Evolutionary conservation across 2,329 filamentous ascomycete genomes (phyloP).

Genomic region (Calonectria fujianensis): DNA sequence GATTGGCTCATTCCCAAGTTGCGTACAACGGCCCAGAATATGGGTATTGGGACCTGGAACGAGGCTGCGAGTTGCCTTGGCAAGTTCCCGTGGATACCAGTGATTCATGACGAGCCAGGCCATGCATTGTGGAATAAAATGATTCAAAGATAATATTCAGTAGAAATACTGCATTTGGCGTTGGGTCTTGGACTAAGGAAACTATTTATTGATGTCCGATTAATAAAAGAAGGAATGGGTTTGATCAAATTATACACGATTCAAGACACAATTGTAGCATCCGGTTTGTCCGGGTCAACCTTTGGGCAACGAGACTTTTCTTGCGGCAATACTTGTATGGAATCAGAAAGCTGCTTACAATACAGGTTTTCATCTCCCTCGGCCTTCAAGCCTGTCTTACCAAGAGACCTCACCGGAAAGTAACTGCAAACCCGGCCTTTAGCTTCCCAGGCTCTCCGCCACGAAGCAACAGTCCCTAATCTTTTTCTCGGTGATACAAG

Average conservation of each 20-base stretch:
- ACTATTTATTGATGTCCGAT: not conserved
- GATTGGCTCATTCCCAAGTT: constrained; percentile 30
- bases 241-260: not conserved
- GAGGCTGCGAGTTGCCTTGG: constrained; percentile 20
- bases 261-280: no score
- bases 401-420: no score
- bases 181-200: not conserved
- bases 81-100: constrained; percentile 42
- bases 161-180: not conserved
- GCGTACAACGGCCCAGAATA: not conserved
- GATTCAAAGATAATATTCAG: constrained; percentile 43
- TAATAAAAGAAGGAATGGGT: not conserved
- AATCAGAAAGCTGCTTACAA: no score
- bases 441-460: no score
- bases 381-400: no score
- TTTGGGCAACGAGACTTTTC: no score
- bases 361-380: no score
- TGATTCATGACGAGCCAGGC: constrained; percentile 38
- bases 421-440: no score
- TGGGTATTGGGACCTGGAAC: constrained; percentile 35
- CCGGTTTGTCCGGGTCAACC: no score
- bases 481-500: not conserved
- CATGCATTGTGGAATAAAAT: constrained; percentile 45
- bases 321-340: no score
- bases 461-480: no score